phyloP scores from a whole-genome alignment of 1,284 basidiomycete genomes.

The Boletus mariae region DNA sequence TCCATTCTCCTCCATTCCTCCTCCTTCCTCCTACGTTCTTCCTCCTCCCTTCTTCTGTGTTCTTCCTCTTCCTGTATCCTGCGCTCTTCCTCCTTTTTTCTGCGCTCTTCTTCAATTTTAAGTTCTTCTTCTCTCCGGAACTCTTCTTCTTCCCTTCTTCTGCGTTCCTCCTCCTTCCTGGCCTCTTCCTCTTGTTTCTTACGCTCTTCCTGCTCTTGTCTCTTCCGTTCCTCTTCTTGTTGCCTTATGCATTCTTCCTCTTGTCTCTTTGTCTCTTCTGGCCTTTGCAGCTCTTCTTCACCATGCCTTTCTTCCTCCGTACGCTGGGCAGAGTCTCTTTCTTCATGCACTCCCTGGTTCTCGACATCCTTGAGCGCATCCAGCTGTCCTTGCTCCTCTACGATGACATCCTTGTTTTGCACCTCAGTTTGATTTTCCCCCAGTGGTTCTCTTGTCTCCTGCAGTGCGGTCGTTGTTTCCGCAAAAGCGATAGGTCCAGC shows the following conservation, averaged over 20 bases:
- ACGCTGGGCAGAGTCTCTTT: neutral
- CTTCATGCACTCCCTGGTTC: conserved; percentile 13
- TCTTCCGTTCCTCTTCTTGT: conserved; percentile 4
- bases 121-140: conserved; percentile 5
- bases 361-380: neutral
- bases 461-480: neutral
- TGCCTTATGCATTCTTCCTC: conserved; percentile 8
- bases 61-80: neutral
- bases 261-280: conserved; percentile 3
- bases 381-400: neutral
- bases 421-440: neutral
- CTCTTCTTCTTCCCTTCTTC: conserved; percentile 4
- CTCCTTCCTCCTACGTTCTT: neutral
- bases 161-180: neutral
- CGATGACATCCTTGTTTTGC: neutral
- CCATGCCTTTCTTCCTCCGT: conserved; percentile 14
- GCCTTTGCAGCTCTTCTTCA: conserved; percentile 12
- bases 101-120: conserved; percentile 1
- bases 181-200: conserved; percentile 23
- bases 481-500: neutral
- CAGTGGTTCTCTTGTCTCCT: neutral
- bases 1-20: neutral
- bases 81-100: conserved; percentile 6
- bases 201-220: conserved; percentile 14
- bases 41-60: neutral